Conservation (phyloP, 1,139 yeast genomes). For the Saccharomyces hybrid region DNA sequence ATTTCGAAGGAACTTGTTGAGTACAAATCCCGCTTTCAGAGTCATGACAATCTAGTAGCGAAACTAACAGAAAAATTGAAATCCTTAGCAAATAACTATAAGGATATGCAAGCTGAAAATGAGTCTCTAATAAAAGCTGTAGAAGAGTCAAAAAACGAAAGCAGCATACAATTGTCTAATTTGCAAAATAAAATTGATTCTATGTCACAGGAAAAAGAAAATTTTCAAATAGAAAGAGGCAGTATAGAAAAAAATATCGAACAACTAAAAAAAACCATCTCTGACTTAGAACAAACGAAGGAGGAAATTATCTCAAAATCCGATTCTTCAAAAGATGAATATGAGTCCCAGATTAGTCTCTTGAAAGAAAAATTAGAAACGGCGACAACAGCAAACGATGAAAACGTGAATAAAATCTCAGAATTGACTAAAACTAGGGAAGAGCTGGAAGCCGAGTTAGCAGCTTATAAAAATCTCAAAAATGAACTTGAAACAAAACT, state of each 20-base stretch:
- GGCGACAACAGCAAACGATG: background rate
- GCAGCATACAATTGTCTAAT: conserved; percentile 3
- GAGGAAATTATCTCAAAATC: background rate
- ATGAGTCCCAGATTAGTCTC: background rate
- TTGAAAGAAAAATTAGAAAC: background rate
- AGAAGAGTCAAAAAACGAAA: conserved; percentile 4
- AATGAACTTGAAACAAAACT: conserved; percentile 4
- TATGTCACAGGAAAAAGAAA: conserved; percentile 9
- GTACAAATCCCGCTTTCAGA: conserved; percentile 22
- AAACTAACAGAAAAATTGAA: conserved; percentile 35
- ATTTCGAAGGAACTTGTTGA: conserved; percentile 23
- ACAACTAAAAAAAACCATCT: background rate
- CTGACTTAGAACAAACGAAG: background rate
- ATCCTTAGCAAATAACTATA: conserved; percentile 30
- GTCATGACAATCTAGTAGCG: conserved; percentile 28
- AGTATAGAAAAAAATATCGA: background rate
- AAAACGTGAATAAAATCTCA: conserved; percentile 1
- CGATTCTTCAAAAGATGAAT: background rate
- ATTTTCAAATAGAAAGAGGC: conserved; percentile 7
- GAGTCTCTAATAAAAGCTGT: conserved; percentile 16
- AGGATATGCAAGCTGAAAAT: conserved; percentile 25
- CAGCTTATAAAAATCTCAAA: background rate
- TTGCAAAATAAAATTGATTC: conserved; percentile 9
- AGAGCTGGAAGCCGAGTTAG: conserved; percentile 7
- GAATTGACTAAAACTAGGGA: background rate